Base-by-base conservation (phyloP, 2,329 filamentous ascomycete species). In the Aspergillus novofumigatus region DNA sequence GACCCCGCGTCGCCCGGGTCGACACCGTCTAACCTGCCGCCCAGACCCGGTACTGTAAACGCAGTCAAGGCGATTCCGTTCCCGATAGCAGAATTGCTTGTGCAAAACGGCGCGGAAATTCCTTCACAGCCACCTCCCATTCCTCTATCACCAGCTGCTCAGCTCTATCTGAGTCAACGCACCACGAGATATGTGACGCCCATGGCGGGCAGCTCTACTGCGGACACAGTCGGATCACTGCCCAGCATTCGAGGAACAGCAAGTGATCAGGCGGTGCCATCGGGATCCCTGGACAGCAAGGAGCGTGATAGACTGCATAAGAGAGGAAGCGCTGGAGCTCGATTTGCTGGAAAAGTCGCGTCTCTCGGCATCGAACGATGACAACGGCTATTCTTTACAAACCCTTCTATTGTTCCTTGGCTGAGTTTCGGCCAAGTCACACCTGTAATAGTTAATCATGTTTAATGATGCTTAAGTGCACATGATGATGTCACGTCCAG, bases 41-140 rank as follows among this genome's bases (percentile, higher is more conserved):
- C 65, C 53, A 67, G 67, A 11, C 67, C 71, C 21, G 65, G 57
- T 38, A 64, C 69, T 17, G 65, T 76, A 50, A 70, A 68, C 51
- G 76, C 72, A 5, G 73, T 70, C 56, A 73, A 74, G 65, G 71
- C 79, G 3, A 81, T 86, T 8, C 84, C 92, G 0, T 99, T 99
- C 71, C 87, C 94, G 0, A 81, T 97, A 45, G 94, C 94, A 14
- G 94, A 99, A 73, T 78, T 99, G 58, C 82, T 99, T 14, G 80
- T 96, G 14, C 95, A 97, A 67, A 97, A 99, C 68, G 94, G 94
- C 17, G 92, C 92, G 3, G 89, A 96, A 60, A 88, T 97, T 35
- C 93, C 94, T 0, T 70, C 79, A 1, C 79, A 85, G 2, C 80
- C 89, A 59, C 90, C 92, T 0, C 88, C 91, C 0, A 92, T 97